These are phyloP conservation scores for Arthroderma uncinatum DNA, from an alignment of 2,329 filamentous ascomycete species.

Conservation along the genomic window DNA sequence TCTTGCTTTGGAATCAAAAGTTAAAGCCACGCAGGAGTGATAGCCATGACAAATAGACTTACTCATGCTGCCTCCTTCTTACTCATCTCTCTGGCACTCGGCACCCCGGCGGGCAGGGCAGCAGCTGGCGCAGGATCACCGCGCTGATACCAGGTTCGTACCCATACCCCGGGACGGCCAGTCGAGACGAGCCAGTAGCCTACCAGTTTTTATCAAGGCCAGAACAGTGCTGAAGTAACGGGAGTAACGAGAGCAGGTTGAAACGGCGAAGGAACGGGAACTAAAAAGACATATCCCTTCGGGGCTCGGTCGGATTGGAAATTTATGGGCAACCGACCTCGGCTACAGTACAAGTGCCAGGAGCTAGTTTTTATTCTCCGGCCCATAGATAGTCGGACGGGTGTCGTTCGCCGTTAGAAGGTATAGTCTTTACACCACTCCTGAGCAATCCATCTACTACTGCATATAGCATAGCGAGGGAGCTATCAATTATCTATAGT, in stretches of 20 bases:
- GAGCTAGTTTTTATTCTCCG: neutral
- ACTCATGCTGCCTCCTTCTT: neutral
- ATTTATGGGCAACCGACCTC: neutral
- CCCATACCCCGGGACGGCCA: neutral
- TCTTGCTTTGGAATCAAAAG: neutral
- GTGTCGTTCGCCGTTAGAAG: neutral
- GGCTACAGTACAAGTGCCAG: neutral
- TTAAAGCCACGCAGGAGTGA: conserved; percentile 1
- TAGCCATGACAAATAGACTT: conserved; percentile 2
- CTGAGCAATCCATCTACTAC: neutral
- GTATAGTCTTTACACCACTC: neutral
- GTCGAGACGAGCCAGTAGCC: neutral
- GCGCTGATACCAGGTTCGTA: conserved; percentile 3
- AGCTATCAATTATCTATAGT: neutral
- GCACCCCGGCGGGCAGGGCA: neutral
- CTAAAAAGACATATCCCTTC: neutral
- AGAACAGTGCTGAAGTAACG: neutral
- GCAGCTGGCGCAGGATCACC: neutral
- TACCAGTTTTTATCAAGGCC: neutral
- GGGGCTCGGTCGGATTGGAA: neutral
- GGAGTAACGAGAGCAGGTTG: neutral
- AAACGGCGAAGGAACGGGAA: neutral
- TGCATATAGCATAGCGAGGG: neutral
- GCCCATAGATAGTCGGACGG: no score
- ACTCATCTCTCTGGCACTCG: neutral